Base-by-base conservation (phyloP, 225 moss, liverwort and hornwort genomes). In the Marchantia paleacea region DNA sequence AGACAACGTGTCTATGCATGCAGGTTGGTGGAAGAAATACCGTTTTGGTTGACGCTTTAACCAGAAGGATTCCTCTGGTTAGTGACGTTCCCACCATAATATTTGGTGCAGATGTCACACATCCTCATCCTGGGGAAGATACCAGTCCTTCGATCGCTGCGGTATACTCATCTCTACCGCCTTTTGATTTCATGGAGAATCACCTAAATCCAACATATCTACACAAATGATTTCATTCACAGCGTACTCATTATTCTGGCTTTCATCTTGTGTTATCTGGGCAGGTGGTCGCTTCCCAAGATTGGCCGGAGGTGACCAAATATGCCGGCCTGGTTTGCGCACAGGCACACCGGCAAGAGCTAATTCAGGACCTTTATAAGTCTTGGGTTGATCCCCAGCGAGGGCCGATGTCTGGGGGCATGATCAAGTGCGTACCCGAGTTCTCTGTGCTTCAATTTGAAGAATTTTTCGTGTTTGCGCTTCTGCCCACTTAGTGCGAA, bases 61-160 rank as follows among this genome's bases (percentile, higher is more conserved):
- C 89, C 22, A 85, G 97, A 64, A 91, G 88, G 73, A 97, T 97
- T 82, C 97, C 97, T 12, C 88, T 97, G 68, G 97, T 97, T 64
- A 97, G 97, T 80, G 97, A 97, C 70, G 94, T 94, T 5, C 97
- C 97, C 54, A 97, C 97, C 31, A 97, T 97, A 1, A 97, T 97
- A 53, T 97, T 97, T 82, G 97, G 97, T 80, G 97, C 97, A 64
- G 97, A 97, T 89, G 97, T 97, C 52, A 97, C 97, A 72, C 97
- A 97, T 80, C 97, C 97, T 79, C 97, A 97, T 90, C 97, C 97
- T 82, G 97, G 97, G 84, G 97, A 97, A 87, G 97, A 97, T 77
- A 90, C 95, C 31, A 97, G 97, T 82, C 97, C 97, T 53, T 97
- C 97, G 60, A 97, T 97, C 80, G 97, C 97, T 11, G 97, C 97